Conservation (phyloP, 345 rosid genomes). For the Combretum micranthum region DNA sequence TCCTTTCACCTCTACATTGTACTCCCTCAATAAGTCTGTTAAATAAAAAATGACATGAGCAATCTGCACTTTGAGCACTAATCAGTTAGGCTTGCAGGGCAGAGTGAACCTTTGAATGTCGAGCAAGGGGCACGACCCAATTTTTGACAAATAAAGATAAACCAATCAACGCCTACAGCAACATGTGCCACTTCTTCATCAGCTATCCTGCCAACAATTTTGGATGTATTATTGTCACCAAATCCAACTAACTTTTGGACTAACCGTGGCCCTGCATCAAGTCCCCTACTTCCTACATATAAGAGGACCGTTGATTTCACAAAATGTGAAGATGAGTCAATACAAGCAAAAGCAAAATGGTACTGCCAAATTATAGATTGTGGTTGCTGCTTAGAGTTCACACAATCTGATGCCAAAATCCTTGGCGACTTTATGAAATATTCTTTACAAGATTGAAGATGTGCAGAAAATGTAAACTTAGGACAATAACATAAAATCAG, state of each 20-base stretch:
- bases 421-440: too few species aligned
- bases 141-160: constrained; percentile 60
- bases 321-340: neutral
- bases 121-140: constrained; percentile 62
- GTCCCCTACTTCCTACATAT: constrained; percentile 81
- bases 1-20: constrained; percentile 77
- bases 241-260: constrained; percentile 75
- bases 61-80: neutral
- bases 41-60: constrained; percentile 8
- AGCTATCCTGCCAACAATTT: constrained; percentile 65
- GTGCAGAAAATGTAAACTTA: too few species aligned
- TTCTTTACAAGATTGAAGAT: too few species aligned
- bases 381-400: too few species aligned
- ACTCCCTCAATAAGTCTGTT: constrained; percentile 66
- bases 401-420: too few species aligned
- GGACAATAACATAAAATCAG: too few species aligned
- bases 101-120: constrained; percentile 63
- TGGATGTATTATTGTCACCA: constrained; percentile 75
- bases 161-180: constrained; percentile 89
- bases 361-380: too few species aligned
- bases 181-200: constrained; percentile 96
- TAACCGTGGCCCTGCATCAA: constrained; percentile 95
- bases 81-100: neutral
- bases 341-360: neutral
- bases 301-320: neutral